Percentiles rank a stretch among this genome's conserved stretches.
Evolutionary conservation across 148 eudicot species (phyloP).

Genomic region (Fagopyrum homotropicum): DNA sequence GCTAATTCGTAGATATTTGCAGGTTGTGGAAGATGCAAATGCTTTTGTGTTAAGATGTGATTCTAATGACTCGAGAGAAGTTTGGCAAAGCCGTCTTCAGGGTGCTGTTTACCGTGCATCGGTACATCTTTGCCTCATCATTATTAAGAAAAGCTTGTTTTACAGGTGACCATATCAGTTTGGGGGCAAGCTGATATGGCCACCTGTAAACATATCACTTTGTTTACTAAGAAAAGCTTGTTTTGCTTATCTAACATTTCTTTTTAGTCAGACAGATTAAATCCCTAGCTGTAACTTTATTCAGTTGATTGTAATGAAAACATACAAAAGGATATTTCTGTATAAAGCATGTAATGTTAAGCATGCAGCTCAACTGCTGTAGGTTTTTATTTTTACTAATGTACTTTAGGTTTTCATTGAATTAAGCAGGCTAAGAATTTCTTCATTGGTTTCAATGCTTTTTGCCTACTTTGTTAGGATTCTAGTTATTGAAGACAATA

Average conservation of each 20-base stretch:
- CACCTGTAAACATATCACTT: no score
- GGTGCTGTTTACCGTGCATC: slow-evolving; percentile 88
- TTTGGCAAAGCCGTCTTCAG: slow-evolving; percentile 74
- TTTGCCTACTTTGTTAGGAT: background rate
- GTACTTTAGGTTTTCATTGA: background rate
- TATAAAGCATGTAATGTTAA: no score
- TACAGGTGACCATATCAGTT: no score
- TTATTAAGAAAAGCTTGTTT: background rate
- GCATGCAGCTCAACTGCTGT: background rate
- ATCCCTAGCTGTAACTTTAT: background rate
- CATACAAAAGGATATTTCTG: background rate
- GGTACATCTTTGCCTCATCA: slow-evolving; percentile 29
- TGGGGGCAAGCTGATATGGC: no score
- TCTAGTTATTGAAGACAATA: background rate
- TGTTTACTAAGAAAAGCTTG: background rate
- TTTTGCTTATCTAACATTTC: background rate
- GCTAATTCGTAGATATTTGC: slow-evolving; percentile 15
- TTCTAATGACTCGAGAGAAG: slow-evolving; percentile 51
- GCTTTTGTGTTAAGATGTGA: slow-evolving; percentile 65
- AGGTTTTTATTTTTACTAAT: background rate
- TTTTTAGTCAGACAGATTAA: background rate
- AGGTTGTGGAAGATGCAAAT: slow-evolving; percentile 86
- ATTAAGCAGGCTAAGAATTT: background rate
- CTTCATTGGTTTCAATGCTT: background rate
- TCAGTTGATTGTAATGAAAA: no score